Base-by-base conservation (phyloP, 305 asterid species). In the Fraxinus floribunda region DNA sequence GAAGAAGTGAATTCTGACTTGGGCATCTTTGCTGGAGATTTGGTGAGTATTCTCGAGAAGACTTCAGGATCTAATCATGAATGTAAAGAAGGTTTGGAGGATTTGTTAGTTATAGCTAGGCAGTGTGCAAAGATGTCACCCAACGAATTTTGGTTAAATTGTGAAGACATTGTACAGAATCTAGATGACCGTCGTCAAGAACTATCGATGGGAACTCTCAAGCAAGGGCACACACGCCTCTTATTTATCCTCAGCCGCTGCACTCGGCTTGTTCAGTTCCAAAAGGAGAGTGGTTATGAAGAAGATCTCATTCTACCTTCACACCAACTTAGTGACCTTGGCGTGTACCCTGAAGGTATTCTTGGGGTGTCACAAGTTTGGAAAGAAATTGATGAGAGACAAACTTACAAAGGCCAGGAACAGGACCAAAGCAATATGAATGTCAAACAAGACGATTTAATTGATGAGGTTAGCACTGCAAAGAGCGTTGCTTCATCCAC, bases 131-230 rank as follows among this genome's bases (percentile, higher is more conserved):
- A 90, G 88, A 94, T 97, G 98, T 76, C 95, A 79, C 91, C 98
- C 49, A 82, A 88, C 88, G 98, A 97, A 82, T 97, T 97, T 88
- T 97, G 98, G 99, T 60, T 85, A 34, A 91, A 87, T 83, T 93
- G 99, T 87, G 99, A 97, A 85, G 90, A 89, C 83, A 97, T 93
- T 84, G 99, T 97, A 86, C 98, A 91, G 89, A 90, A 85, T 86
- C 89, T 97, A 82, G 98, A 94, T 84, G 99, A 97, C 77, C 97
- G 94, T 81, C 94, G 98, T 74, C 99, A 94, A 87, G 99, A 93
- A 90, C 89, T 92, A 81, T 91, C 94, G 4, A 83, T 86, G 89
- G 98, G 98, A 79, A 88, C 89, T 41, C 72, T 93, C 80, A 97
- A 92, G 83, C 99, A 97, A 88, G 90, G 88, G 80, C 98, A 92